Evolutionary conservation across 352 stramenopile species (phyloP).

Genomic region (Globisporangium echinulatum): DNA sequence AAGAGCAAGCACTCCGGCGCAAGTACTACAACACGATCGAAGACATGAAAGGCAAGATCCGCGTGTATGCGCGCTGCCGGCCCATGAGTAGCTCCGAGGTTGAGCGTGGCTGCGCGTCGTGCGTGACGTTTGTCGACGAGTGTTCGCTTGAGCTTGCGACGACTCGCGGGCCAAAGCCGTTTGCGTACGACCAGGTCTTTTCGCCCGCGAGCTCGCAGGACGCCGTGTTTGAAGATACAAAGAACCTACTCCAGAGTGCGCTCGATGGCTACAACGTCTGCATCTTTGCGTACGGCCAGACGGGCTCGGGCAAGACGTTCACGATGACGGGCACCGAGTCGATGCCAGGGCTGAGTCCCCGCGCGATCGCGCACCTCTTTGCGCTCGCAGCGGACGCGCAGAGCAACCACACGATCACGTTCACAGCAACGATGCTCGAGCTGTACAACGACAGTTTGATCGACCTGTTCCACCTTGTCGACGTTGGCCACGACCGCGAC

Average conservation of each 20-base stretch:
- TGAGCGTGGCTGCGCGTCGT: constrained; percentile 62
- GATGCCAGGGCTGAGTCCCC: constrained; percentile 78
- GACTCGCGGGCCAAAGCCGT: constrained; percentile 76
- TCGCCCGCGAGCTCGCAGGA: constrained; percentile 64
- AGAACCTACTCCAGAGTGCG: constrained; percentile 86
- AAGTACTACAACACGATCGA: constrained; percentile 96
- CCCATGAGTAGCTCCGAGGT: constrained; percentile 87
- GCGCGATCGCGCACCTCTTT: constrained; percentile 86
- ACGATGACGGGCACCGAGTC: constrained; percentile 86
- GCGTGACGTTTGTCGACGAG: constrained; percentile 72
- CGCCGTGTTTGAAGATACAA: constrained; percentile 91
- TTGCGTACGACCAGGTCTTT: constrained; percentile 89
- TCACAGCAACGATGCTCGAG: constrained; percentile 89
- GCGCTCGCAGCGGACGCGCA: constrained; percentile 43
- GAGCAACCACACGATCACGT: constrained; percentile 53
- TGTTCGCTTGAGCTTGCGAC: constrained; percentile 84
- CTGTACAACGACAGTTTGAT: constrained; percentile 91
- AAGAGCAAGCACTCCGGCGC: constrained; percentile 88
- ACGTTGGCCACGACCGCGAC: constrained; percentile 34
- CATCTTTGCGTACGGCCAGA: constrained; percentile 94
- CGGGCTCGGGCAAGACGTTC: constrained; percentile 90
- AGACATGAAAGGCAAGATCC: constrained; percentile 95
- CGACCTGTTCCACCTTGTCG: constrained; percentile 84
- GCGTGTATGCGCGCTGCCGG: constrained; percentile 88
- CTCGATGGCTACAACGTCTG: constrained; percentile 91